Conservation (phyloP, 2,329 filamentous ascomycete species). For the Teratosphaeria pseudoeucalypti region DNA sequence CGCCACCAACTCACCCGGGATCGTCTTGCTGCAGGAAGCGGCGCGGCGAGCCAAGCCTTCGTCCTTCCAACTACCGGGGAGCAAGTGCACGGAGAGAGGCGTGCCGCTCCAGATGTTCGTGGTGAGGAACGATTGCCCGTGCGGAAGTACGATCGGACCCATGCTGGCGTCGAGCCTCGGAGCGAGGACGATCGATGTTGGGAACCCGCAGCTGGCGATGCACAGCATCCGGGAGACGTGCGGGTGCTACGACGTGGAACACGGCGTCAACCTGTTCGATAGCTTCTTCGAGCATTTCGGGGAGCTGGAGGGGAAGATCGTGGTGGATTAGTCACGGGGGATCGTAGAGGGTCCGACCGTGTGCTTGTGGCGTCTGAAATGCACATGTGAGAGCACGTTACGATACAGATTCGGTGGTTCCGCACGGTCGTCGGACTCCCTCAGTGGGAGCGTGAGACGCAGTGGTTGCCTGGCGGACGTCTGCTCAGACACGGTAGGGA, state of each 20-base stretch:
- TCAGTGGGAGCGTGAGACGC: too few species aligned
- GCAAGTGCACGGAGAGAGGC: conserved; percentile 44
- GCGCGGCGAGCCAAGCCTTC: conserved; percentile 49
- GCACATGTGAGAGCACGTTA: too few species aligned
- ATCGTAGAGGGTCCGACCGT: too few species aligned
- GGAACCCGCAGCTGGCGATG: conserved; percentile 92
- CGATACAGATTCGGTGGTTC: too few species aligned
- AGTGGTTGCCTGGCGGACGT: too few species aligned
- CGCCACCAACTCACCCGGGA: conserved; percentile 90
- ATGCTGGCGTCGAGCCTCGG: conserved; percentile 84
- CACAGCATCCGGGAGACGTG: conserved; percentile 92
- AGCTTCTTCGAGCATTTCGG: conserved; percentile 80
- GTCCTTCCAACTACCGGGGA: conserved; percentile 20
- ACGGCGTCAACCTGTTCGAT: conserved; percentile 76
- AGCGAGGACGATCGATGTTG: conserved; percentile 78
- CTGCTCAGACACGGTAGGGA: too few species aligned
- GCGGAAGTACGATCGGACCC: conserved; percentile 94
- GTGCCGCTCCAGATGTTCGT: conserved; percentile 94
- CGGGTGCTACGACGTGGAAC: conserved; percentile 75
- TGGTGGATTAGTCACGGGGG: conserved; percentile 46
- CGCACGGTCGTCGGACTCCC: too few species aligned
- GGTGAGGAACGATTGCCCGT: conserved; percentile 87
- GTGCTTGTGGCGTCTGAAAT: too few species aligned
- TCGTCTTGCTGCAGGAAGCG: conserved; percentile 82
- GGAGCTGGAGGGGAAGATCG: conserved; percentile 68